A percentile compares a stretch with the other conserved stretches of the same genome.
phyloP scores from a whole-genome alignment of 352 stramenopile species.

The Globisporangium cylindrosporum region DNA sequence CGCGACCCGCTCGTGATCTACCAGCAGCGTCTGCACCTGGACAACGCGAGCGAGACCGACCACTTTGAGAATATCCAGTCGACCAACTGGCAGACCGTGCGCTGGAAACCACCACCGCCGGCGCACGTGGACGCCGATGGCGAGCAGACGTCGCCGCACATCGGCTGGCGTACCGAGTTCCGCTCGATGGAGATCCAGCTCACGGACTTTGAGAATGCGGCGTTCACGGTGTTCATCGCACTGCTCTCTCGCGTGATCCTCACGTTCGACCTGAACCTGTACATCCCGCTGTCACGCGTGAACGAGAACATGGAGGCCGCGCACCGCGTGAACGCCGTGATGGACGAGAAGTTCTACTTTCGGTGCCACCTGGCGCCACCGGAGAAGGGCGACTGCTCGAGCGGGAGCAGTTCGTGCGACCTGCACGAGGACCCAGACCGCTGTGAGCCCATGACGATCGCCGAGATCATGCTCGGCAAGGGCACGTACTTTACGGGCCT shows the following conservation, averaged over 20 bases:
- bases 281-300: conserved; percentile 97
- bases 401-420: conserved; percentile 22
- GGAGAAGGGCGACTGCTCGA: conserved; percentile 63
- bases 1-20: conserved; percentile 97
- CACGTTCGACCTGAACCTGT: conserved; percentile 99
- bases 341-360: conserved; percentile 98
- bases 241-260: conserved; percentile 98
- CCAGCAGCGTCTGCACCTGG: conserved; percentile 83
- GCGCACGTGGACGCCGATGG: conserved; percentile 36
- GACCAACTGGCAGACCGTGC: conserved; percentile 99
- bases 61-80: conserved; percentile 99
- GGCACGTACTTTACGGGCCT: conserved; percentile 96
- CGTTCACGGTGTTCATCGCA: conserved; percentile 98
- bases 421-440: conserved; percentile 66
- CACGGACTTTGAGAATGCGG: conserved; percentile 99
- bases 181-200: conserved; percentile 99
- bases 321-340: conserved; percentile 92
- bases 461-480: conserved; percentile 96
- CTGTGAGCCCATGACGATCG: conserved; percentile 96
- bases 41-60: conserved; percentile 86
- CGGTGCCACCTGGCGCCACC: conserved; percentile 92
- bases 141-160: conserved; percentile 41
- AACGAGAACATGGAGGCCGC: conserved; percentile 99
- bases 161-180: conserved; percentile 92
- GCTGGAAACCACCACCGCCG: conserved; percentile 99